Evolutionary conservation across 257 asterid genomes (phyloP).

Genomic region (Petunia secreta): DNA sequence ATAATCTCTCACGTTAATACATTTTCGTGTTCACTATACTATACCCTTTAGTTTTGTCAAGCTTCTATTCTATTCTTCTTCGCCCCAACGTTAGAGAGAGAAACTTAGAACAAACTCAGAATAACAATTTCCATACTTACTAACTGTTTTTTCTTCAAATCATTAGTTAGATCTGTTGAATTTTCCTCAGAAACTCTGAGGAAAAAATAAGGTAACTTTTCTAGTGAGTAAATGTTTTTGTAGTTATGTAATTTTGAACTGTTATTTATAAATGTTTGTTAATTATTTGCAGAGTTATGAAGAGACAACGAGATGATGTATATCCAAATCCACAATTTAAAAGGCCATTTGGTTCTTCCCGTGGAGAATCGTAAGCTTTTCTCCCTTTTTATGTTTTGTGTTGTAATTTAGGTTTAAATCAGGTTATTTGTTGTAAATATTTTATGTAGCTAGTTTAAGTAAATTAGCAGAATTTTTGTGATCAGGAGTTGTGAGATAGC

Average conservation of each 20-base stretch:
- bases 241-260: constrained; percentile 18
- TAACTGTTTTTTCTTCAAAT: constrained; percentile 11
- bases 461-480: constrained; percentile 27
- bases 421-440: constrained; percentile 1
- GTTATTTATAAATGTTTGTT: not conserved
- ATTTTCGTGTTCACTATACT: not conserved
- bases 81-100: constrained; percentile 26
- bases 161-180: constrained; percentile 24
- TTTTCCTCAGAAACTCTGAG: constrained; percentile 24
- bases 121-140: constrained; percentile 16
- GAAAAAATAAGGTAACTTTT: constrained; percentile 23
- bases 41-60: not conserved
- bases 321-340: constrained; percentile 31
- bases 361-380: constrained; percentile 62
- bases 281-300: constrained; percentile 34
- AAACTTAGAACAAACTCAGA: not conserved
- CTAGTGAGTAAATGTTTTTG: constrained; percentile 1
- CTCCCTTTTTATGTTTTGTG: not conserved
- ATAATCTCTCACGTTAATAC: not conserved
- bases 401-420: constrained; percentile 22
- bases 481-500: constrained; percentile 36
- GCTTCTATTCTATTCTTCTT: constrained; percentile 5
- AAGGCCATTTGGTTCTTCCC: constrained; percentile 45
- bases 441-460: constrained; percentile 1
- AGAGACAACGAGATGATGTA: constrained; percentile 33